phyloP scores from a whole-genome alignment of 2,329 filamentous ascomycete species.

The Aaosphaeria arxii region DNA sequence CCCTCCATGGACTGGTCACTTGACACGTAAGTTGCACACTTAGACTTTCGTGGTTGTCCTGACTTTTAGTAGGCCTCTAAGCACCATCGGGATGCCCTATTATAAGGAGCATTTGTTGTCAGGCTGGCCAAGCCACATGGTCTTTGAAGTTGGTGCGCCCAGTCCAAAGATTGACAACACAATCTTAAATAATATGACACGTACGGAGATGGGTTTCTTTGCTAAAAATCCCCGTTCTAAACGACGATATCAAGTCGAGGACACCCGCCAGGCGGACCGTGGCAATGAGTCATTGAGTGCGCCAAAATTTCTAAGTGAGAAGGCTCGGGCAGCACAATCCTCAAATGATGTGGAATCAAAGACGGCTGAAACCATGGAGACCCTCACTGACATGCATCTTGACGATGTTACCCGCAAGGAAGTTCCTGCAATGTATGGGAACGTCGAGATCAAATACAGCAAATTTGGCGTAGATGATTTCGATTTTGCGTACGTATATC shows the following conservation, averaged over 20 bases:
- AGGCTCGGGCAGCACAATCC: conserved; percentile 64
- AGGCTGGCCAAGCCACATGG: conserved; percentile 79
- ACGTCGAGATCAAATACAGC: conserved; percentile 98
- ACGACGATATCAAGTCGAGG: conserved; percentile 78
- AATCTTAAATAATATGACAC: conserved; percentile 65
- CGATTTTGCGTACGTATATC: conserved; percentile 72
- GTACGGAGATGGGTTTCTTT: conserved; percentile 72
- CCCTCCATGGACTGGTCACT: conserved; percentile 65
- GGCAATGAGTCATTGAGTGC: conserved; percentile 65
- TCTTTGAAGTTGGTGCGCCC: conserved; percentile 83
- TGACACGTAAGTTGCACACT: conserved; percentile 57
- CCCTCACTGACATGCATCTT: conserved; percentile 66
- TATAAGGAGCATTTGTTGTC: conserved; percentile 87
- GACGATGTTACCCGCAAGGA: conserved; percentile 73
- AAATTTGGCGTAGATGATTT: conserved; percentile 99
- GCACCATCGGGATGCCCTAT: conserved; percentile 84
- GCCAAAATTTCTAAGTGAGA: conserved; percentile 94
- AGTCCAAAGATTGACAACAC: conserved; percentile 71
- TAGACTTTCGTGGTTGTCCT: background rate
- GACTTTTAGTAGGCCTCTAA: conserved; percentile 63
- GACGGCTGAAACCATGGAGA: conserved; percentile 57
- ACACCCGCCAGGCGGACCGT: conserved; percentile 62
- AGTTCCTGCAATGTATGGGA: conserved; percentile 83
- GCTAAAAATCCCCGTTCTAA: conserved; percentile 72
- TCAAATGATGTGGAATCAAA: conserved; percentile 23